These are phyloP conservation scores for Schizonepeta tenuifolia DNA, from an alignment of 257 asterid species.

Conservation along the genomic window DNA sequence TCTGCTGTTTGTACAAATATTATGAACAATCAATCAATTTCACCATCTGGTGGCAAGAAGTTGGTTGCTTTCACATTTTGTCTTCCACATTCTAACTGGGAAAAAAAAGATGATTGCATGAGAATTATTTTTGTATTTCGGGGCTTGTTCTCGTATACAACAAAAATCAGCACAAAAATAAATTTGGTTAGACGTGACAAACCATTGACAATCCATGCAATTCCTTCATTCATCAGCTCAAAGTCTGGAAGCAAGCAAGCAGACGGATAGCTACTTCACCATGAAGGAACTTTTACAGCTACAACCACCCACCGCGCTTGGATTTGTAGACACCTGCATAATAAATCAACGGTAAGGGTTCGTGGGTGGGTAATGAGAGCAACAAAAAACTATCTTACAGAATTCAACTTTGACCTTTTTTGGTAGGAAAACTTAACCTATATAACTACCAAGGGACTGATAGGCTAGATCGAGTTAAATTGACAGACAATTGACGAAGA, in stretches of 20 bases:
- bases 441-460: neutral
- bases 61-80: neutral
- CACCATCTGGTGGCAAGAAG: constrained; percentile 3
- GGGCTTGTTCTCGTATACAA: constrained; percentile 31
- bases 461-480: neutral
- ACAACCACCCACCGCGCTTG: constrained; percentile 97
- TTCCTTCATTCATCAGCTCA: constrained; percentile 15
- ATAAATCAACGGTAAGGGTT: neutral
- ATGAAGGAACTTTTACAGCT: constrained; percentile 92
- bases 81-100: constrained; percentile 17
- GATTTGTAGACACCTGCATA: constrained; percentile 81
- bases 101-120: neutral
- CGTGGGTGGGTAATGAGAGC: neutral
- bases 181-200: constrained; percentile 26
- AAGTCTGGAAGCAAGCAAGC: neutral
- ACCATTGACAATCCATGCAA: constrained; percentile 24
- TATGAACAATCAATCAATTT: constrained; percentile 30
- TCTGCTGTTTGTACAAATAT: constrained; percentile 16
- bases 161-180: constrained; percentile 35
- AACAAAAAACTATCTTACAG: neutral
- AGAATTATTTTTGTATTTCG: neutral
- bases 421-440: neutral
- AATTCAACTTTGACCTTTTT: constrained; percentile 17
- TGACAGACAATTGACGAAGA: neutral
- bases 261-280: constrained; percentile 47